Evolutionary conservation across 208 protist species (phyloP).

Genomic region (Strigomonas culicis): DNA sequence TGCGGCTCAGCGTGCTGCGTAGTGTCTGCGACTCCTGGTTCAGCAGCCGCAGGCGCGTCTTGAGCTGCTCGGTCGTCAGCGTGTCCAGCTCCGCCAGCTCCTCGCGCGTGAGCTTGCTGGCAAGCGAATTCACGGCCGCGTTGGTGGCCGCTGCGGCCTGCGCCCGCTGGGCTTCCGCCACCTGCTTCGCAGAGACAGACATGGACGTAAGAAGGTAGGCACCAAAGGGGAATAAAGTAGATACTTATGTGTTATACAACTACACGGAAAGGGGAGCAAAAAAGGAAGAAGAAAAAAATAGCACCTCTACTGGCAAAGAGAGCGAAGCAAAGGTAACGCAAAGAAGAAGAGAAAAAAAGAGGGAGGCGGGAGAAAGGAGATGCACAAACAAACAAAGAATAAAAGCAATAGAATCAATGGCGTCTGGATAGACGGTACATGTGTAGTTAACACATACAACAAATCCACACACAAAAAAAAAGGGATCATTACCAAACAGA

Average conservation of each 20-base stretch:
- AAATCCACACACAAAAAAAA: neutral
- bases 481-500: no score
- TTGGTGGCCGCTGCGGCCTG: constrained; percentile 23
- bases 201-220: neutral
- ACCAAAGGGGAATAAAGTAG: constrained; percentile 7
- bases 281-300: constrained; percentile 14
- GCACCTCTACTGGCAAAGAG: no score
- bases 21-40: constrained; percentile 72
- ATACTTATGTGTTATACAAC: neutral
- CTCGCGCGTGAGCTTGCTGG: constrained; percentile 50
- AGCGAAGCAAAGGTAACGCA: neutral
- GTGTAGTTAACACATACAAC: neutral
- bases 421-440: neutral
- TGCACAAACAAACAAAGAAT: constrained; percentile 5
- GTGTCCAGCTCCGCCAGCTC: constrained; percentile 69
- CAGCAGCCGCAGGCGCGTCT: constrained; percentile 38
- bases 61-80: constrained; percentile 75
- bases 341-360: neutral
- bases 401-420: neutral
- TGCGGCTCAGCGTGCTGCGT: constrained; percentile 50
- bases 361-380: neutral
- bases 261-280: neutral
- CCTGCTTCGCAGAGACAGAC: constrained; percentile 17
- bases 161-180: constrained; percentile 24
- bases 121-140: constrained; percentile 9